Percentiles rank a stretch among this genome's conserved stretches.
phyloP scores from a whole-genome alignment of 208 protist species.

The Lotmaria passim region DNA sequence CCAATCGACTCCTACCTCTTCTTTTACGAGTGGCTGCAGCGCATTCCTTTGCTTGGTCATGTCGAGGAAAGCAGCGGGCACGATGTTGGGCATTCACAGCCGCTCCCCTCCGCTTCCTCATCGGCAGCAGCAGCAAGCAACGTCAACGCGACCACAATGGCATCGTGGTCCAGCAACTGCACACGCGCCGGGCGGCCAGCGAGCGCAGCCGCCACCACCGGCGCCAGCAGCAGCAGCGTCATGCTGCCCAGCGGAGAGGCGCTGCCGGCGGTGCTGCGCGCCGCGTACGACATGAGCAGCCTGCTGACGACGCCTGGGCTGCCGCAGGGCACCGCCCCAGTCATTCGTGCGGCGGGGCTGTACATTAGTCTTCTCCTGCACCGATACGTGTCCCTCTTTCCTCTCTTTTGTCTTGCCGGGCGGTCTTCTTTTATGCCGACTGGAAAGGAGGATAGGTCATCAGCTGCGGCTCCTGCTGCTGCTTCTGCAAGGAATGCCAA shows the following conservation, averaged over 20 bases:
- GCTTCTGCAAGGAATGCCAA: background rate
- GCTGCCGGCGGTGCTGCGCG: conserved; percentile 69
- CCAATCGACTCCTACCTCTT: conserved; percentile 61
- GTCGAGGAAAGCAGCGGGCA: background rate
- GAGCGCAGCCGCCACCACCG: too few species aligned
- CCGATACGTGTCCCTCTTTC: conserved; percentile 71
- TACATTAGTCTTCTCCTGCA: conserved; percentile 79
- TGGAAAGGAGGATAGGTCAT: too few species aligned
- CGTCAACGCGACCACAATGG: background rate
- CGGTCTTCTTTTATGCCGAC: background rate
- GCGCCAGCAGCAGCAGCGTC: conserved; percentile 11
- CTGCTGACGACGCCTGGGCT: conserved; percentile 55
- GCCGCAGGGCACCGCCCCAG: conserved; percentile 22
- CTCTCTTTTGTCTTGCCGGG: conserved; percentile 53
- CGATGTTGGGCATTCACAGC: background rate
- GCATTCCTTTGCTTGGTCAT: conserved; percentile 24
- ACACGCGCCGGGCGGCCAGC: background rate
- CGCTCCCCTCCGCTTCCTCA: too few species aligned
- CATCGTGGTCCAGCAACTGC: background rate
- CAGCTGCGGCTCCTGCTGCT: background rate
- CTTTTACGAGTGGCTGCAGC: conserved; percentile 74
- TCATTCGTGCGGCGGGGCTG: conserved; percentile 53
- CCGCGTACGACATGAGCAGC: conserved; percentile 60
- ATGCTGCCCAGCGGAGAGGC: conserved; percentile 51
- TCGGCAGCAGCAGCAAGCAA: too few species aligned